phyloP scores from a whole-genome alignment of 352 stramenopile genomes.

The Phytophthora crassamura region DNA sequence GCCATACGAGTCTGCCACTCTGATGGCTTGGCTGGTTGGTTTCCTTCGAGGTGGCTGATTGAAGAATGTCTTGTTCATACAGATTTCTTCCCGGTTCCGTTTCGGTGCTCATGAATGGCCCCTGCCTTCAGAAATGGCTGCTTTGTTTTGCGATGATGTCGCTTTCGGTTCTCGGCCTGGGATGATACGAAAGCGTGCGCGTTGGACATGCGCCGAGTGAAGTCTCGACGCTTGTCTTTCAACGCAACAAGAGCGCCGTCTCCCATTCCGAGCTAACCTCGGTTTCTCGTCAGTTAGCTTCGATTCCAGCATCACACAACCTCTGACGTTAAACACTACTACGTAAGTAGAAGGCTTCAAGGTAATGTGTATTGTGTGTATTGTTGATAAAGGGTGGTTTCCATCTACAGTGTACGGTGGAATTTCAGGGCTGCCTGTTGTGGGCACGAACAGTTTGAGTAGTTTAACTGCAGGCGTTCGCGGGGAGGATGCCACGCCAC shows the following conservation, averaged over 20 bases:
- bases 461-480: slow-evolving; percentile 40
- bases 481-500: slow-evolving; percentile 46
- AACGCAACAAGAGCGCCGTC: no score
- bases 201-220: no score
- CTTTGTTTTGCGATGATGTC: slow-evolving; percentile 10
- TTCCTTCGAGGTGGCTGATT: slow-evolving; percentile 4
- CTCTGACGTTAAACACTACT: no score
- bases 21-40: slow-evolving; percentile 2
- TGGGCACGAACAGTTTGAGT: background rate
- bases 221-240: no score
- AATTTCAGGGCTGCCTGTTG: background rate
- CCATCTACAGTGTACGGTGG: no score
- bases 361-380: no score
- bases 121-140: background rate
- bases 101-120: background rate
- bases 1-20: slow-evolving; percentile 1
- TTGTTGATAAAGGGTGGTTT: no score
- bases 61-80: slow-evolving; percentile 8
- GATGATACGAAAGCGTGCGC: background rate
- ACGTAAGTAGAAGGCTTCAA: no score
- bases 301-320: no score
- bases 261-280: no score
- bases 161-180: slow-evolving; percentile 1
- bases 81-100: background rate
- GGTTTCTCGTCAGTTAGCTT: no score